These are phyloP conservation scores for Cercospora beticola DNA, from an alignment of 2,329 filamentous ascomycete species.

Conservation along the genomic window DNA sequence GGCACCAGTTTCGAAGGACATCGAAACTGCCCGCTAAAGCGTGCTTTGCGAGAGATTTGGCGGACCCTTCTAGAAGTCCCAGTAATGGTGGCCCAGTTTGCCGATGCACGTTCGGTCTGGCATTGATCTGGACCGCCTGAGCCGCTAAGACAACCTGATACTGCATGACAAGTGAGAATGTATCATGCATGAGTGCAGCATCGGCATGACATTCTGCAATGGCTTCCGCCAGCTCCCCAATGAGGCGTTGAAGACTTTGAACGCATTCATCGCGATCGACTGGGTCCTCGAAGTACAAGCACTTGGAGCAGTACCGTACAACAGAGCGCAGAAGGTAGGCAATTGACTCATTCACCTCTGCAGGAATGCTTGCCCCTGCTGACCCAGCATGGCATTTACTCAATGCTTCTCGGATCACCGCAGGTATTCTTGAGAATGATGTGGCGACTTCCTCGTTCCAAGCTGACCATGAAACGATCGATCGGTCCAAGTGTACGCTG, in stretches of 20 bases:
- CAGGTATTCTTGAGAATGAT: constrained; percentile 43
- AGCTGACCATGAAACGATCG: constrained; percentile 47
- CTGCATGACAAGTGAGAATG: constrained; percentile 14
- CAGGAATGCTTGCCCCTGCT: neutral
- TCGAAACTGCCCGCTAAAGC: constrained; percentile 28
- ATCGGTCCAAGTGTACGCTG: constrained; percentile 39
- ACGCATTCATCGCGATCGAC: constrained; percentile 54
- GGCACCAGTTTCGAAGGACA: constrained; percentile 46
- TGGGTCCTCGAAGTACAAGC: constrained; percentile 54
- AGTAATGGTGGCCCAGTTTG: neutral
- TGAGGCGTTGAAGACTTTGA: constrained; percentile 43
- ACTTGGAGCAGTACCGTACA: constrained; percentile 51
- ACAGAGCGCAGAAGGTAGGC: constrained; percentile 43
- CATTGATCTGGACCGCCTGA: constrained; percentile 38
- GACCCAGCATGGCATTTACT: constrained; percentile 8
- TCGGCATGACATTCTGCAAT: constrained; percentile 1
- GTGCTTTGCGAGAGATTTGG: constrained; percentile 41
- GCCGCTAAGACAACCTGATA: constrained; percentile 34
- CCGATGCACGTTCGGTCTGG: constrained; percentile 30
- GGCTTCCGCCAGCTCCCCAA: constrained; percentile 37
- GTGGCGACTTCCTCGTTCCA: constrained; percentile 59
- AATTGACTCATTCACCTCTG: neutral
- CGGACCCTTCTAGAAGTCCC: constrained; percentile 21
- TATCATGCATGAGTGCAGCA: neutral
- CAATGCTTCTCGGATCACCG: constrained; percentile 30